Evolutionary conservation across 306 rosid species (phyloP), one percentile per base, ranked within the genome.

Genomic region (Hippophae tibetana): DNA sequence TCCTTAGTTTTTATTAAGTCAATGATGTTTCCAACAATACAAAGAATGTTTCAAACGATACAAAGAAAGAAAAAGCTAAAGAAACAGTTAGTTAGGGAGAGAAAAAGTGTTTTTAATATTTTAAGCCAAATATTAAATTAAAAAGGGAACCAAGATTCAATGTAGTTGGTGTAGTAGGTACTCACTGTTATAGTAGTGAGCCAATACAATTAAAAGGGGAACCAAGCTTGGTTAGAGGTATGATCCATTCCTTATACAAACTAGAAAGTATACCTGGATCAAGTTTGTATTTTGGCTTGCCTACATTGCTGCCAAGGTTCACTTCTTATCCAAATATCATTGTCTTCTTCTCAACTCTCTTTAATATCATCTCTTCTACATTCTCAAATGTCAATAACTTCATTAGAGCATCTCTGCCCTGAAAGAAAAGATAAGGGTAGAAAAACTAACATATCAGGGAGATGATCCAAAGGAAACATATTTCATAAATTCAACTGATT

Each of bases 301-400:
- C 25, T 18, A 54, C 13, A 31, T 40, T 43, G 54, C 10, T 63
- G 53, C 25, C 23, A 3, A 78, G 77, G 52, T 57, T 73, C 48
- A 93, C 86, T 42, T 82, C 76, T 58, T 86, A 86, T 12, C 94
- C 95, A 58, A 84, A 86, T 51, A 75, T 65, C 75, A 5, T 60
- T 7, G 99, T 86, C 78, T 93, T 93, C 85, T 80, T 82, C 64
- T 65, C 89, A 65, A 93, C 95, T 69, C 99, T 82, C 79, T 78
- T 79, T 69, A 56, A 86, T 76, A 93, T 94, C 74, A 7, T 61
- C 76, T 88, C 93, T 72, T 92, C 95, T 46, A 88, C 89, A 0
- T 69, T 74, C 67, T 57, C 54, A 64, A 79, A 74, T 63, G 99
- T 93, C 86, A 88, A 80, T 72, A 93, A 44, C 43, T 80, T 80